A percentile compares a stretch with the other conserved stretches of the same genome.
Conservation (phyloP, 441 rosid genomes). For the Pelargonium myrrhifolium region DNA sequence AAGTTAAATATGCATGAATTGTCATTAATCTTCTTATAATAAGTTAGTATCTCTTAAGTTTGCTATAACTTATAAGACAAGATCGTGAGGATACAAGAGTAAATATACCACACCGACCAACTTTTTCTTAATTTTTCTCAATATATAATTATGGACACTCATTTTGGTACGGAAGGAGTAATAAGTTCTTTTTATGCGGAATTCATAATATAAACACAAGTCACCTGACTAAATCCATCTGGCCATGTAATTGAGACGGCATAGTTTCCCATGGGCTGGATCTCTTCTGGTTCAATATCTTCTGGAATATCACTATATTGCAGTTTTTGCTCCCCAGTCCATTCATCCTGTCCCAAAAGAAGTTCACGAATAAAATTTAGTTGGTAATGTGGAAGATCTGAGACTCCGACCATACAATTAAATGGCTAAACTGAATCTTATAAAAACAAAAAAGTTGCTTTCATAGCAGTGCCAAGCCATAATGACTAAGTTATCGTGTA, state of each 20-base stretch:
- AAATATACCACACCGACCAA: too few relatives aligned
- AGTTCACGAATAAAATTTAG: background rate
- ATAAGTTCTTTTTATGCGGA: too few relatives aligned
- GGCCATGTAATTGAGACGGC: constrained; percentile 96
- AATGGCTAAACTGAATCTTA: background rate
- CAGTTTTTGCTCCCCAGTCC: constrained; percentile 88
- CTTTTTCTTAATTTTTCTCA: too few relatives aligned
- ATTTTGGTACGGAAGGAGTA: too few relatives aligned
- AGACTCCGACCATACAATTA: background rate
- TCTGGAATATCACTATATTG: constrained; percentile 69
- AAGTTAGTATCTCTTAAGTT: too few relatives aligned
- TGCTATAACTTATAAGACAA: too few relatives aligned
- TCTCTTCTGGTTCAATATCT: constrained; percentile 84
- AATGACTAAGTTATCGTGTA: background rate
- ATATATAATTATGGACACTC: too few relatives aligned
- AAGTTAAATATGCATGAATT: too few relatives aligned
- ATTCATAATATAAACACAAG: background rate
- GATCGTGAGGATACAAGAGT: too few relatives aligned
- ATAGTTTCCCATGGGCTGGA: constrained; percentile 87
- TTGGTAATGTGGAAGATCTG: too few relatives aligned
- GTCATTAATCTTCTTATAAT: too few relatives aligned
- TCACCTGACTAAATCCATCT: constrained; percentile 88
- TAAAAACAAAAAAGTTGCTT: background rate
- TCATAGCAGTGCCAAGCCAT: background rate
- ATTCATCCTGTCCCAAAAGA: constrained; percentile 55